phyloP scores from a whole-genome alignment of 805 yeast genomes.

The Hanseniaspora mollemarum region DNA sequence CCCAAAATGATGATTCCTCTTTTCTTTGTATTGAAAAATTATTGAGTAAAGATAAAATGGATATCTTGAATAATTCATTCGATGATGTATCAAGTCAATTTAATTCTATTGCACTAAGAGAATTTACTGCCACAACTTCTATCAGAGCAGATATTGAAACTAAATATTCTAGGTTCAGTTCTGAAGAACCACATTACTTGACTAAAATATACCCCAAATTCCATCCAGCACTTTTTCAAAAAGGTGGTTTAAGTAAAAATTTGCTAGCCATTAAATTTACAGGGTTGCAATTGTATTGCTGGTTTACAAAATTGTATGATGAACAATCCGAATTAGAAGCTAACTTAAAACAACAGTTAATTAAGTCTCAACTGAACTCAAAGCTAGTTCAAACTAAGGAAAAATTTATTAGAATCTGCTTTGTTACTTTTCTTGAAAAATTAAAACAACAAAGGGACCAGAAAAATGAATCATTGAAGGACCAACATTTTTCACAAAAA shows the following conservation, averaged over 20 bases:
- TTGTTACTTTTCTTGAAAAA: not conserved
- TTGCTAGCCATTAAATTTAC: constrained; percentile 4
- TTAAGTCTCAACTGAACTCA: not conserved
- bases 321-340: constrained; percentile 3
- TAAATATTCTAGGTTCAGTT: no score
- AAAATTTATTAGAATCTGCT: constrained; percentile 9
- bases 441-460: not conserved
- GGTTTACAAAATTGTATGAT: constrained; percentile 7
- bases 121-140: not conserved
- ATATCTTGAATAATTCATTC: not conserved
- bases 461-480: not conserved
- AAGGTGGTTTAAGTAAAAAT: not conserved
- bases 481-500: no score
- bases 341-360: not conserved
- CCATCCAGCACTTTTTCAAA: constrained; percentile 10
- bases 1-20: not conserved
- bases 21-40: constrained; percentile 3
- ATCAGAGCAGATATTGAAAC: not conserved
- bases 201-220: constrained; percentile 7
- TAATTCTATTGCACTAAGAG: not conserved
- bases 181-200: no score
- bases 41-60: not conserved
- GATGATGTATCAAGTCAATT: not conserved
- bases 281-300: constrained; percentile 8
- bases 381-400: constrained; percentile 3